Conservation (phyloP, 305 asterid species). For the Fraxinus nigra region DNA sequence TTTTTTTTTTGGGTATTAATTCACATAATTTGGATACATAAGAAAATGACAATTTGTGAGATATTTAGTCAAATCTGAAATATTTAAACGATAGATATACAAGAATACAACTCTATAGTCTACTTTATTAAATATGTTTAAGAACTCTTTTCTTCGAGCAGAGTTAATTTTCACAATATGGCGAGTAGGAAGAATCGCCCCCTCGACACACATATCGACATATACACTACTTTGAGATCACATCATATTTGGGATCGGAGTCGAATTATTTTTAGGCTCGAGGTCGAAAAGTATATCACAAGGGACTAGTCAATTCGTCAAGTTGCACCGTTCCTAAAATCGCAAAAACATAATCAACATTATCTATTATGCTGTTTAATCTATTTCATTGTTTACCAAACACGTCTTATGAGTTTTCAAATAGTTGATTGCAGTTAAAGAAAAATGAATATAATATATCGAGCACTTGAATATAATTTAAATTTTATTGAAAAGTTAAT, state of each 20-base stretch:
- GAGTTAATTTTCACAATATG: not conserved
- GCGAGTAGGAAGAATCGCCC: not conserved
- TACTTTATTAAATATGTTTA: not conserved
- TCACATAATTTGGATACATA: not conserved
- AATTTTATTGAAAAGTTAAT: not conserved
- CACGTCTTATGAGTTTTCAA: not conserved
- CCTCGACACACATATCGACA: not conserved
- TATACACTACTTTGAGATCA: not conserved
- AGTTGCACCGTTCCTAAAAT: not conserved
- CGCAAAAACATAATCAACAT: not conserved
- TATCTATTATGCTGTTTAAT: not conserved
- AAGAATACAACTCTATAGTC: not conserved
- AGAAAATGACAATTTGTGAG: not conserved
- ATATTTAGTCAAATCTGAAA: not conserved
- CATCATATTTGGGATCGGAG: not conserved
- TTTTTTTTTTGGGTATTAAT: not conserved
- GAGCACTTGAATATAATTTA: not conserved
- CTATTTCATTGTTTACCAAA: not conserved
- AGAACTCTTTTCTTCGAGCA: not conserved
- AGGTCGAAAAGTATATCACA: not conserved
- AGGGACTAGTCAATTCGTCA: not conserved
- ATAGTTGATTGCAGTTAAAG: not conserved
- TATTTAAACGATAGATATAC: not conserved
- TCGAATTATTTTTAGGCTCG: not conserved
- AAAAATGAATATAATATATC: not conserved